phyloP scores from a whole-genome alignment of 1,284 basidiomycete genomes.

The Rhodotorula mucilaginosa region DNA sequence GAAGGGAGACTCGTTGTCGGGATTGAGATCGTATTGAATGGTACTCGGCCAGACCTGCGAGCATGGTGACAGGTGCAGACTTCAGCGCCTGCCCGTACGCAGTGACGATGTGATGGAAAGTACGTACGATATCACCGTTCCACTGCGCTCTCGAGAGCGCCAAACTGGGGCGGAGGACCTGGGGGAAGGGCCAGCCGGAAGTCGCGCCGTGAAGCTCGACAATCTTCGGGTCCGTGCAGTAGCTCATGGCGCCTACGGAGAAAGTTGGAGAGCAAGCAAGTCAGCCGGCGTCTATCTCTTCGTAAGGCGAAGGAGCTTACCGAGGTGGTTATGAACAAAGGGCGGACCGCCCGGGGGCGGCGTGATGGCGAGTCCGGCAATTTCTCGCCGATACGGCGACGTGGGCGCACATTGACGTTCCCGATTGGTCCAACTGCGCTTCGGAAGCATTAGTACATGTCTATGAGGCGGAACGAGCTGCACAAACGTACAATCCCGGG shows the following conservation, averaged over 20 bases:
- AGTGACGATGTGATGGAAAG: too few species aligned
- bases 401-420: constrained; percentile 21
- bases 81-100: too few species aligned
- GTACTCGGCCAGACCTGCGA: constrained; percentile 42
- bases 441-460: not conserved
- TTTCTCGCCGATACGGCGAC: constrained; percentile 12
- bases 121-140: not conserved
- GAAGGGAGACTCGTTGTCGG: constrained; percentile 47
- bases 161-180: not conserved
- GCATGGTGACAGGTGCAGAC: constrained; percentile 11
- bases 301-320: too few species aligned
- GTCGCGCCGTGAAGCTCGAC: constrained; percentile 38
- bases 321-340: constrained; percentile 30
- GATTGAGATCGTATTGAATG: constrained; percentile 41
- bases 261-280: too few species aligned
- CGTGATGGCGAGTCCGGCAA: constrained; percentile 15
- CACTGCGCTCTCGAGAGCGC: not conserved
- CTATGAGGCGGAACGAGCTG: not conserved
- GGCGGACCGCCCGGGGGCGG: constrained; percentile 13
- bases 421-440: constrained; percentile 6
- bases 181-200: constrained; percentile 8
- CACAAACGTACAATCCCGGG: not conserved
- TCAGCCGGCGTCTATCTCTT: too few species aligned
- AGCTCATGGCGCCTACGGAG: constrained; percentile 25
- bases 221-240: constrained; percentile 35